A percentile compares a stretch with the other conserved stretches of the same genome.
Conservation (phyloP, 2,329 filamentous ascomycete species). For the Tolypocladium tundrense region DNA sequence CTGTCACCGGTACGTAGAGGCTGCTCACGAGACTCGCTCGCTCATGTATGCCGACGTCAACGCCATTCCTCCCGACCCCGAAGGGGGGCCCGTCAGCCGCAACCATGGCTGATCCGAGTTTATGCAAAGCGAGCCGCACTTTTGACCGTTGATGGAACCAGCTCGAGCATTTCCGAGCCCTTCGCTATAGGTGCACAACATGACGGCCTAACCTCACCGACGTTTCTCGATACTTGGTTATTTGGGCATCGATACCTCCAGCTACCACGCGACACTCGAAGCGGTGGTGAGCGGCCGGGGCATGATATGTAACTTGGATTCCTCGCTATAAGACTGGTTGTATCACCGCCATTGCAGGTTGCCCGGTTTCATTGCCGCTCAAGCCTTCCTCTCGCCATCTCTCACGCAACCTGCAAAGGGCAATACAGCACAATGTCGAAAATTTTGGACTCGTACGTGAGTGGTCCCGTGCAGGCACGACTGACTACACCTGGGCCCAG, state of each 20-base stretch:
- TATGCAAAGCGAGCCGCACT: background rate
- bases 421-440: background rate
- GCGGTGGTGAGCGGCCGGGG: background rate
- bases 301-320: slow-evolving; percentile 9
- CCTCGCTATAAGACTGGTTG: background rate
- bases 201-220: slow-evolving; percentile 13
- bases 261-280: background rate
- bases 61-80: background rate
- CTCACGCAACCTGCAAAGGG: no score
- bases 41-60: slow-evolving; percentile 6
- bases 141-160: background rate
- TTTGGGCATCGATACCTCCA: slow-evolving; percentile 13
- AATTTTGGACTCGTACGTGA: background rate
- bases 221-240: slow-evolving; percentile 1
- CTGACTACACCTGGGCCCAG: background rate
- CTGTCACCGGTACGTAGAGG: background rate
- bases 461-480: background rate
- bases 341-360: background rate
- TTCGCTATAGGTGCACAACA: slow-evolving; percentile 7
- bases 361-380: background rate
- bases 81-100: background rate
- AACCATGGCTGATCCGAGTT: background rate
- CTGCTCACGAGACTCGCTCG: slow-evolving; percentile 5
- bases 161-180: background rate
- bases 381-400: background rate